Evolutionary conservation across 2,329 filamentous ascomycete species (phyloP), one percentile per base, ranked within the genome.

Genomic region (Diplodia scrobiculata): DNA sequence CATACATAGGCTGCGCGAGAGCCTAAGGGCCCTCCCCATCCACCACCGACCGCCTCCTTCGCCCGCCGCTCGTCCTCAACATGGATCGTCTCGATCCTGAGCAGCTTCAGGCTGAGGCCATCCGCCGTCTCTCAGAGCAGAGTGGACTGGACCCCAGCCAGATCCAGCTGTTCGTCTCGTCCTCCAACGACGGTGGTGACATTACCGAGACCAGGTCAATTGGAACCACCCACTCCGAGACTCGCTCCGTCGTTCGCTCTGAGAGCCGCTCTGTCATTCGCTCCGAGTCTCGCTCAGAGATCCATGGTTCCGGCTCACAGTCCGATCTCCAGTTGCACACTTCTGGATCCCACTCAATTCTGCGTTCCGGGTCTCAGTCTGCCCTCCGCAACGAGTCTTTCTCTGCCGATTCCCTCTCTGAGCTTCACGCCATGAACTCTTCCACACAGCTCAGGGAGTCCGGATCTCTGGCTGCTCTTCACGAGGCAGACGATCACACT

Each of bases 81-180:
- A 62, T 62, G 58, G 58, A 62, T 62, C 58, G 29, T n/a, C 58
- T 62, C 5, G 58, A 62, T 47, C 58, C 58, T 27, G 58, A 62
- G 10, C 58, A 62, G 58, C 41, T 62, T 6, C 58, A 62, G 27
- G 58, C 58, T 36, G 58, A 62, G 58, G 58, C 58, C 58, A 62
- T 62, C 19, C 58, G 58, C 58, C 58, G 58, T 45, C 41, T 62
- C 14, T 50, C 58, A 21, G 10, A 62, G 14, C 58, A 62, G 45
- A 50, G 29, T 45, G n/a, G 21, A 19, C 36, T 62, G 14, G 58
- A 62, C n/a, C 58, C 58, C 29, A 36, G 17, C 29, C n/a, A 3
- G 9, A 45, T 62, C 17, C 58, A 62, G 58, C 19, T 50, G 5
- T 27, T 48, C n/a, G 48, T 47, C 13, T 32, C 58, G 17, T 21